Evolutionary conservation across 2,329 filamentous ascomycete genomes (phyloP), one percentile per base, ranked within the genome.

Genomic region (Sphaerostilbella broomeana): DNA sequence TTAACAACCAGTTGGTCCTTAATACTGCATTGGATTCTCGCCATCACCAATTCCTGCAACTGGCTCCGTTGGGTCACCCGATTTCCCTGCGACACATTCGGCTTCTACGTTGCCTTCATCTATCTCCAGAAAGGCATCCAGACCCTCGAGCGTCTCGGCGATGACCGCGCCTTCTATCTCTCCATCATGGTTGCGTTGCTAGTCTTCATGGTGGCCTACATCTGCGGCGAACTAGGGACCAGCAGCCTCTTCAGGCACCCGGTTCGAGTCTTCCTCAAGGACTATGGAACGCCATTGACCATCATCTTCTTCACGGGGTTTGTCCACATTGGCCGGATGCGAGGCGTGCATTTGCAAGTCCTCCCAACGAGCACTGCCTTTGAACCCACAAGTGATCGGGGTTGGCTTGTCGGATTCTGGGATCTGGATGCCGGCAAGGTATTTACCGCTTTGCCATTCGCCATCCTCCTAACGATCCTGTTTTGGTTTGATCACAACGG

Each of bases 401-500:
- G 69, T 30, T 94, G 87, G 87, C 71, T 94, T 38, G 77, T 94
- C 18, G 70, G 78, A 46, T 90, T 94, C 52, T 92, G 86, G 86
- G 72, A 90, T 48, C 71, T 94, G 38, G 67, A 67, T 31, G 77
- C 83, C 5, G 73, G 71, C 1, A 81, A 94, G 41, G 71, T 92
- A 6, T 94, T 94, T 56, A 68, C 88, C 29, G 87, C 88, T 1
- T 74, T 94, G n/a, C 88, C 88, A 0, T 94, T 94, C 63, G 87
- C 86, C 1, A 55, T 94, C 22, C 67, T 94, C 2, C 68, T 94
- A 12, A 94, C 87, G 0, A 79, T 94, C 16, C 64, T 94, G 4
- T 94, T 94, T 57, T 94, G 84, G 67, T 94, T 92, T 57, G 87
- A 94, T 54, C 87, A 94, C 55, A 94, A 92, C 51, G 82, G 82